Base-by-base conservation (phyloP, 2,329 filamentous ascomycete species). In the Orbilia quercus region DNA sequence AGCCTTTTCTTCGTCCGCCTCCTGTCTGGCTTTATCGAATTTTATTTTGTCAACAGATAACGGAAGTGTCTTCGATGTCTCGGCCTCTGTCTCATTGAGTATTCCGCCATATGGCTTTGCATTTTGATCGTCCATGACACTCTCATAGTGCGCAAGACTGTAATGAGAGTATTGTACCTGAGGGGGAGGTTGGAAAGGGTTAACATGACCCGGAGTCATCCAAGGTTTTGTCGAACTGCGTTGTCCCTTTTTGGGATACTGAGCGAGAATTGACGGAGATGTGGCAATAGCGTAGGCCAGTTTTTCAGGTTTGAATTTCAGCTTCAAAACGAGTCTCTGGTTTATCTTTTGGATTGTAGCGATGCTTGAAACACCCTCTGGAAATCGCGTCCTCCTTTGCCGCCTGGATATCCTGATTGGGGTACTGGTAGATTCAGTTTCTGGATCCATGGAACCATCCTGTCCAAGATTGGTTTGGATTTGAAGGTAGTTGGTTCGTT, bases 101-200 rank as follows among this genome's bases (percentile, higher is more conserved):
- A 99, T 96, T 1, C 95, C 95, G 25, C 95, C 95, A 76, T 98
- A 99, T 0, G 95, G 95, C 79, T 96, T 98, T 54, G 74, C 66
- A 54, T 76, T 72, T 75, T 80, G 76, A 48, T 77, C 75, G 48
- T 78, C 76, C 64, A 74, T 76, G 28, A 69, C 63, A 9, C 44
- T 67, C 34, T 67, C 62, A 20, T 74, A 74, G 12, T 74, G 45
- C 7, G 57, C 45, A 7, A 69, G 57, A 42, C 55, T 69, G 31
- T 74, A 74, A 20, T 74, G 59, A 7, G 69, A 73, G 16, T 66
- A 73, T 55, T 65, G 60, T 5, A 73, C 69, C 50, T 65, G 69
- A 34, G 69, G 69, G 18, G 44, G 60, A 20, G 69, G 69, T 48
- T 73, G 69, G 34, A 73, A 73, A 6, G 60, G 47, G 18, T 73